Base-by-base conservation (phyloP, 441 rosid genomes). In the Aquilaria agallochum region DNA sequence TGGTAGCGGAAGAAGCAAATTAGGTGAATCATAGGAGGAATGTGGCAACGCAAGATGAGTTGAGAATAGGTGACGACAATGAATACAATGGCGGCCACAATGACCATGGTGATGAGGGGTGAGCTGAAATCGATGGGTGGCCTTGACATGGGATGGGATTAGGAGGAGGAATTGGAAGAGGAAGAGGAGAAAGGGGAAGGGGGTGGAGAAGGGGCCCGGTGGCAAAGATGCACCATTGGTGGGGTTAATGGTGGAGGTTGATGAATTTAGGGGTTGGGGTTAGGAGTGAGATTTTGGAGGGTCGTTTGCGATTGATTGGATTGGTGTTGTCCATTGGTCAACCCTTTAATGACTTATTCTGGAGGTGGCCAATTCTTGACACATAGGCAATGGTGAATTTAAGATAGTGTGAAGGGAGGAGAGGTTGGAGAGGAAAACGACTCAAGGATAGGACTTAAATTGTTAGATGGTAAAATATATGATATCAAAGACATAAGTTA, bases 81-180 rank as follows among this genome's bases (percentile, higher is more conserved):
- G 54, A 93, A 83, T 15, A 96, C 92, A 9, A 94, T 75, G 15
- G 94, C 96, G 8, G 88, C 83, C 13, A 85, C 87, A 0, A 83
- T 94, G 31, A 93, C 89, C 97, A 93, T 88, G 49, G 89, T 97
- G 64, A 93, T 93, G 76, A 93, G 63, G 8, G 92, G 89, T 7
- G 97, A 95, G 63, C 87, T 93, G 78, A 90, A 90, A 66, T 87
- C 80, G 30, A 92, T 64, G 9, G 95, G 80, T 32, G 79, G 70
- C 62, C 72, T 81, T 7, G 78, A 67, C 2, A 80, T 53, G 47
- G 60, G 27, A 2, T 65, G 50, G 34, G 72, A 50, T 50, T 31
- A 31, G 2, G 75, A 61, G 15, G 70, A 42, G 15, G 67, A 66
- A 5, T 46, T 32, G 45, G 27, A 60, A 9, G 61, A 31, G 55